Conservation (phyloP, 2,329 filamentous ascomycete species). For the Aciculosporium take region DNA sequence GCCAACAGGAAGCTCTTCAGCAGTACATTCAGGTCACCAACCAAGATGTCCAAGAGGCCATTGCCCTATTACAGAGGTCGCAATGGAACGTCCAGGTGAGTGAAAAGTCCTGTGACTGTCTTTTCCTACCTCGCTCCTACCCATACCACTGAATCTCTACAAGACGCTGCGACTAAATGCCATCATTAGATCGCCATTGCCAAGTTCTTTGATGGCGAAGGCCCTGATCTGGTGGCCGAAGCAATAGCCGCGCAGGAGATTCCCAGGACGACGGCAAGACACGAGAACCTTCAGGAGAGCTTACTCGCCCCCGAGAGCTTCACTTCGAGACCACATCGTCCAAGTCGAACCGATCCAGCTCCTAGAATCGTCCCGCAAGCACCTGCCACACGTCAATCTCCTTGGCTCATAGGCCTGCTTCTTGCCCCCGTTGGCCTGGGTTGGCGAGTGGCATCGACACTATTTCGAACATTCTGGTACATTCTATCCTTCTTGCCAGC, state of each 20-base stretch:
- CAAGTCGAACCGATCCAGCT: conserved; percentile 45
- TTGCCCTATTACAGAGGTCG: conserved; percentile 67
- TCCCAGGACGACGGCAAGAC: conserved; percentile 47
- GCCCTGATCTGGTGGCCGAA: conserved; percentile 66
- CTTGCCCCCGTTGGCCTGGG: conserved; percentile 70
- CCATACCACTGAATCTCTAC: background rate
- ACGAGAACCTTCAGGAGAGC: conserved; percentile 60
- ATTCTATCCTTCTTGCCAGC: conserved; percentile 70
- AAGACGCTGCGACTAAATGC: background rate
- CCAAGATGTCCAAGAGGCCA: conserved; percentile 61
- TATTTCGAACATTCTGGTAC: conserved; percentile 61
- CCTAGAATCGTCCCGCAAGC: conserved; percentile 73
- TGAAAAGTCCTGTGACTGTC: too few species aligned
- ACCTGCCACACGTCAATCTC: conserved; percentile 53
- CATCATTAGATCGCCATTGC: conserved; percentile 69
- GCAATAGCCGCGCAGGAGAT: conserved; percentile 51
- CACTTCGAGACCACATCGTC: conserved; percentile 12
- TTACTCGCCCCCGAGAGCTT: conserved; percentile 23
- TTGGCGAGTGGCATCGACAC: conserved; percentile 54
- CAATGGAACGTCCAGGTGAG: conserved; percentile 89
- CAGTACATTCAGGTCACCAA: conserved; percentile 82
- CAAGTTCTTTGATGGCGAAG: conserved; percentile 96
- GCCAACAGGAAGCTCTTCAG: conserved; percentile 71
- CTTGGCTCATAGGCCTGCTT: conserved; percentile 62
- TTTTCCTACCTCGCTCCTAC: too few species aligned